A percentile compares a stretch with the other conserved stretches of the same genome.
Evolutionary conservation across 2,329 filamentous ascomycete species (phyloP).

Genomic region (Aspergillus pseudoterreus): DNA sequence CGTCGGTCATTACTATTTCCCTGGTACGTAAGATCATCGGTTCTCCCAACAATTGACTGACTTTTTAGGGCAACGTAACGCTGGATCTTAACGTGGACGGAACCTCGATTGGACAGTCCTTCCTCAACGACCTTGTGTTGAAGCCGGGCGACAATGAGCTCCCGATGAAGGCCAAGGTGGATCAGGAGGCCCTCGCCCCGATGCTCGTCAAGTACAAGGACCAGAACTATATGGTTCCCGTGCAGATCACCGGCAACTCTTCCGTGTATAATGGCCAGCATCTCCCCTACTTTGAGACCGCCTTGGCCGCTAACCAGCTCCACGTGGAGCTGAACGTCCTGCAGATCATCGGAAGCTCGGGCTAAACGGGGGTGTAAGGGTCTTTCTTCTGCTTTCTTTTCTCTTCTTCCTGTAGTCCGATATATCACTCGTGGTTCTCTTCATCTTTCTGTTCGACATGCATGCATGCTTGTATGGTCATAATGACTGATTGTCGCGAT

Average conservation of each 20-base stretch:
- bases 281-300: constrained; percentile 52
- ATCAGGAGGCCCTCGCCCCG: constrained; percentile 38
- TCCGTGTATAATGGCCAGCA: constrained; percentile 48
- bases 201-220: constrained; percentile 36
- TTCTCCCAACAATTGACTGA: constrained; percentile 5
- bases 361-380: background rate
- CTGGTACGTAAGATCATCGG: constrained; percentile 35
- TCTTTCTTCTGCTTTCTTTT: background rate
- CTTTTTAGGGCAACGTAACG: constrained; percentile 51
- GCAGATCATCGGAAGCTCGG: constrained; percentile 1
- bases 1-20: constrained; percentile 53
- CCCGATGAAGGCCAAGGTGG: constrained; percentile 47
- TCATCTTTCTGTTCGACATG: no score
- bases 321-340: constrained; percentile 42
- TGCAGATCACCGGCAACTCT: constrained; percentile 50
- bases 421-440: no score
- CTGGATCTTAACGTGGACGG: constrained; percentile 50
- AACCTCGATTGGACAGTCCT: constrained; percentile 47
- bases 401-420: background rate
- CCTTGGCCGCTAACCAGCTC: constrained; percentile 47
- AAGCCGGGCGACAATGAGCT: constrained; percentile 53
- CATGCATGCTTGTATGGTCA: no score
- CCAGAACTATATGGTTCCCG: constrained; percentile 45
- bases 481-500: no score
- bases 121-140: constrained; percentile 50